Evolutionary conservation across 139 green algal genomes (phyloP).

Genomic region (Diplosphaera chodatii): DNA sequence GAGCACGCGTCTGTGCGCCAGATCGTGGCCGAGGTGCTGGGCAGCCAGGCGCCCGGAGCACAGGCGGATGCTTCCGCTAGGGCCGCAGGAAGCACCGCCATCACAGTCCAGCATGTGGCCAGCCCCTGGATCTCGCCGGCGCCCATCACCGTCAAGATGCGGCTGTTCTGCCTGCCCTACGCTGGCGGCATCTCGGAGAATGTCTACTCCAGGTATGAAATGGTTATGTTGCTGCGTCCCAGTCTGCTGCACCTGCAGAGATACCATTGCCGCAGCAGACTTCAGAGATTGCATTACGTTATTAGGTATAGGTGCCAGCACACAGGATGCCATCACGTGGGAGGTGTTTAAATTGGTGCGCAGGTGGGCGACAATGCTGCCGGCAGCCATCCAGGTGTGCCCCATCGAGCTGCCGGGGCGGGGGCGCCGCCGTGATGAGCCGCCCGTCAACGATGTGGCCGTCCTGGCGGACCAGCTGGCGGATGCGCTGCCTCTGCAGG

Average conservation of each 20-base stretch:
- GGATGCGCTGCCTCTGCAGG: conserved; percentile 22
- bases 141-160: conserved; percentile 27
- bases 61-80: not conserved
- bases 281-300: too few relatives aligned
- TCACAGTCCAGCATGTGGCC: not conserved
- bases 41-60: not conserved
- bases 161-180: conserved; percentile 42
- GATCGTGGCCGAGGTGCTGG: conserved; percentile 10
- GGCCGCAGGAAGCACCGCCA: not conserved
- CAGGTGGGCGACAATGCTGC: conserved; percentile 33
- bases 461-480: conserved; percentile 19
- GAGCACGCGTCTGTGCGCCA: conserved; percentile 9
- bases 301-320: too few relatives aligned
- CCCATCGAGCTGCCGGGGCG: conserved; percentile 37
- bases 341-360: too few relatives aligned
- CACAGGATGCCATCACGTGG: too few relatives aligned
- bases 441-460: not conserved
- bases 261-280: too few relatives aligned
- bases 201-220: conserved; percentile 23
- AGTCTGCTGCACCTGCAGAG: too few relatives aligned
- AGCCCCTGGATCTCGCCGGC: conserved; percentile 20
- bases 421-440: conserved; percentile 19
- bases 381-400: conserved; percentile 34
- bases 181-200: conserved; percentile 40
- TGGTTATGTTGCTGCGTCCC: too few relatives aligned